These are phyloP conservation scores for Cryptococcus hybrid DNA, from an alignment of 1,284 basidiomycete genomes.

Conservation along the genomic window DNA sequence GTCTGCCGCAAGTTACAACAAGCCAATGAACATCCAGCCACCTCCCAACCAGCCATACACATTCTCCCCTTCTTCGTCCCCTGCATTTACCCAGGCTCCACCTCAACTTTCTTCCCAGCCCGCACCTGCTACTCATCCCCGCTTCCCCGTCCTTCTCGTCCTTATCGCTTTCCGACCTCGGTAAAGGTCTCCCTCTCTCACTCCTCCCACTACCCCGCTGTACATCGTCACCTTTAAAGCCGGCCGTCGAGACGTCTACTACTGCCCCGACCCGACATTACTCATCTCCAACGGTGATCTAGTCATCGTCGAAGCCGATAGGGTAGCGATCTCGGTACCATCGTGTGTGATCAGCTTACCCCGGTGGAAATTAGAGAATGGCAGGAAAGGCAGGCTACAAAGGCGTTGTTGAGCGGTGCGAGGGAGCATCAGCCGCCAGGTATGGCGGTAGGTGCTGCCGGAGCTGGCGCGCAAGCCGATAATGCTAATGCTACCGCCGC, in stretches of 20 bases:
- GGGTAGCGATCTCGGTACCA: slow-evolving; percentile 93
- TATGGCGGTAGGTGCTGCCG: slow-evolving; percentile 36
- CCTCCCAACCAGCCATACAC: neutral
- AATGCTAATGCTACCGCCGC: neutral
- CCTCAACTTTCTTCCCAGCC: slow-evolving; percentile 3
- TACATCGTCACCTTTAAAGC: slow-evolving; percentile 99
- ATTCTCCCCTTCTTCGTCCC: neutral
- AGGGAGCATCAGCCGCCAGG: slow-evolving; percentile 46
- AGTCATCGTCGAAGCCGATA: slow-evolving; percentile 92
- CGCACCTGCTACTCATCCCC: slow-evolving; percentile 21
- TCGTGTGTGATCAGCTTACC: slow-evolving; percentile 86
- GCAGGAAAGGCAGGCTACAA: slow-evolving; percentile 65
- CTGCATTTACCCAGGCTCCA: neutral
- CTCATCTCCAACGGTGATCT: slow-evolving; percentile 71
- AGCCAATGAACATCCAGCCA: neutral
- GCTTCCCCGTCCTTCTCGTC: slow-evolving; percentile 41
- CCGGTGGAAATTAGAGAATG: slow-evolving; percentile 86
- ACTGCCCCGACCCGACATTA: slow-evolving; percentile 65
- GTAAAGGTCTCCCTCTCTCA: slow-evolving; percentile 81
- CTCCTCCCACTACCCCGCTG: slow-evolving; percentile 79
- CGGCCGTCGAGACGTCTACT: slow-evolving; percentile 90
- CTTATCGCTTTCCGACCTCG: slow-evolving; percentile 63
- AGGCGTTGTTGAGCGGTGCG: slow-evolving; percentile 45
- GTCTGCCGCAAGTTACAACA: neutral
- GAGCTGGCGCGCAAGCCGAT: slow-evolving; percentile 23